A percentile compares a stretch with the other conserved stretches of the same genome.
phyloP scores from a whole-genome alignment of 2,329 filamentous ascomycete species.

The Beauveria sp. region DNA sequence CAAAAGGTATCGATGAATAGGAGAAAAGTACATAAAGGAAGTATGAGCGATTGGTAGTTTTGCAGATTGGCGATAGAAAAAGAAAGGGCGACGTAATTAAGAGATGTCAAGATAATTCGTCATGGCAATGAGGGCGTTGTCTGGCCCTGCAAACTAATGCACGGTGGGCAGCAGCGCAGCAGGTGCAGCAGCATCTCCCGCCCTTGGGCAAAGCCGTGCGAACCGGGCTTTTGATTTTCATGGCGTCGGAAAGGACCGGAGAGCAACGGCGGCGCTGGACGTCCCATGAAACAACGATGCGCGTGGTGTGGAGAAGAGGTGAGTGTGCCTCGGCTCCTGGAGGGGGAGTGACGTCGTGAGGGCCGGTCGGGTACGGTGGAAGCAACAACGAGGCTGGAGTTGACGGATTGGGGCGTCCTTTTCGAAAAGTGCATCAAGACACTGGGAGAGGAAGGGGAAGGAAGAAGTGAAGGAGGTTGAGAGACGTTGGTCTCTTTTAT shows the following conservation, averaged over 20 bases:
- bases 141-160: background rate
- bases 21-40: background rate
- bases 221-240: background rate
- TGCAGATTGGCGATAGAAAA: background rate
- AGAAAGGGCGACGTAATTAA: slow-evolving; percentile 7
- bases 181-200: no score
- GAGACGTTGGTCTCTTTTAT: background rate
- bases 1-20: no score
- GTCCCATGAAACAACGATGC: background rate
- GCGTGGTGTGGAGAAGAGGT: background rate
- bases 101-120: background rate
- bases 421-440: background rate
- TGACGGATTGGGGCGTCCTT: background rate
- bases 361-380: slow-evolving; percentile 5
- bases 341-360: background rate
- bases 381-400: background rate
- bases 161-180: background rate
- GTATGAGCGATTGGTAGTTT: background rate
- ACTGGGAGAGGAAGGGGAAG: background rate
- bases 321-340: slow-evolving; percentile 12
- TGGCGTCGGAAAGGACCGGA: slow-evolving; percentile 9
- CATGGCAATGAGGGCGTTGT: background rate
- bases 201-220: background rate
- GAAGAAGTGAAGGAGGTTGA: background rate
- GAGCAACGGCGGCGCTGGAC: background rate